Evolutionary conservation across 2,329 filamentous ascomycete species (phyloP).

Genomic region (Diaporthe eres): DNA sequence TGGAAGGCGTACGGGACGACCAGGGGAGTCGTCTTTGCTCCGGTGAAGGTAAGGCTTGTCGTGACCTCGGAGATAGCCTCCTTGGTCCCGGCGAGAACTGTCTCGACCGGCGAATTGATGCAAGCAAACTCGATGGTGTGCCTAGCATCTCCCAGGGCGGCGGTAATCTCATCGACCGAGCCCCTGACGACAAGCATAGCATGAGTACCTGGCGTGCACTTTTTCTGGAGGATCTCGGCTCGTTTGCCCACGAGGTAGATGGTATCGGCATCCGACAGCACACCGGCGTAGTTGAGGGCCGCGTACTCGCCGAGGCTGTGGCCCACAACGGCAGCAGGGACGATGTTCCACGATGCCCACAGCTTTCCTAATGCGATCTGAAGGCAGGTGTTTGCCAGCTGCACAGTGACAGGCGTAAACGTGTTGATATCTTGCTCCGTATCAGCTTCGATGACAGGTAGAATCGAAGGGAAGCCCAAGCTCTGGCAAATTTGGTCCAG

Average conservation of each 20-base stretch:
- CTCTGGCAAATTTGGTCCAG: slow-evolving; percentile 66
- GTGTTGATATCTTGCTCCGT: slow-evolving; percentile 55
- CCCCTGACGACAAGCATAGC: slow-evolving; percentile 66
- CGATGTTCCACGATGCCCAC: slow-evolving; percentile 69
- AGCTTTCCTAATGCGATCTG: slow-evolving; percentile 70
- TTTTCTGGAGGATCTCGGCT: slow-evolving; percentile 73
- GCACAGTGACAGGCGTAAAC: slow-evolving; percentile 65
- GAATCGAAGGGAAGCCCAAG: slow-evolving; percentile 68
- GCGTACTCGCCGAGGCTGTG: slow-evolving; percentile 56
- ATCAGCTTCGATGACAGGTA: slow-evolving; percentile 63
- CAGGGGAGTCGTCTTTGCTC: slow-evolving; percentile 52
- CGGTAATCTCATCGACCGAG: slow-evolving; percentile 64
- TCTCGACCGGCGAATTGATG: slow-evolving; percentile 81
- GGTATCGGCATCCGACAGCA: slow-evolving; percentile 79
- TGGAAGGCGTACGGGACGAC: slow-evolving; percentile 68
- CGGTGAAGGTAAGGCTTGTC: slow-evolving; percentile 52
- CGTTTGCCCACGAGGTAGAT: slow-evolving; percentile 80
- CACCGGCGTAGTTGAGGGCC: slow-evolving; percentile 77
- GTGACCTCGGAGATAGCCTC: slow-evolving; percentile 56
- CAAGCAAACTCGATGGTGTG: slow-evolving; percentile 71
- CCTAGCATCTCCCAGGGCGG: slow-evolving; percentile 60
- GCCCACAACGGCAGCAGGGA: slow-evolving; percentile 61
- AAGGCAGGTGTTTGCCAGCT: slow-evolving; percentile 67
- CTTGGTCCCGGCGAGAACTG: slow-evolving; percentile 71
- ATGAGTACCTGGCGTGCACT: slow-evolving; percentile 76